Evolutionary conservation across 192 early-diverging fungal genomes (phyloP), one percentile per base, ranked within the genome.

Genomic region (Funneliformis geosporum): DNA sequence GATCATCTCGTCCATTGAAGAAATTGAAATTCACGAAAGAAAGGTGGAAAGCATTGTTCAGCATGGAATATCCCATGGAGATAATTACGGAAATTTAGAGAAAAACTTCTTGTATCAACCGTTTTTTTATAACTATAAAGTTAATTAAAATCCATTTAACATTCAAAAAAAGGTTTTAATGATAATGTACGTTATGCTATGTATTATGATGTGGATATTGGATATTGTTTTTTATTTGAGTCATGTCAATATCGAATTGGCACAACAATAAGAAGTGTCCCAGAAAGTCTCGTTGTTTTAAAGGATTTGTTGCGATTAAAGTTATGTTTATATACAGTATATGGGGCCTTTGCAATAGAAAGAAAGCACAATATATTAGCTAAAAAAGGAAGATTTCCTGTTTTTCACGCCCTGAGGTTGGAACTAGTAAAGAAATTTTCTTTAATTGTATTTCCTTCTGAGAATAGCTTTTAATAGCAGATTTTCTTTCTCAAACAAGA

Each of bases 211-310:
- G 8, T 39, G 10, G 40, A 61, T 0, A 1, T 75, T 28, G 14
- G 40, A 75, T 75, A 75, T 75, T 75, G 61, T 61, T 75, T 59
- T 8, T 33, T 75, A 10, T 75, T 61, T 39, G 16, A 75, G 59
- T n/a, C 11, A 28, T 75, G 73, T 14, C 59, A 42, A 60, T 75
- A 75, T 62, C 33, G 59, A 61, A 75, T 75, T 5, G 59, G 59
- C 38, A 75, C 59, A n/a, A 75, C 59, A 50, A 50, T 0, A 14
- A 7, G 38, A 61, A 75, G 14, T 40, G 55, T 75, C n/a, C 73
- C 73, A 60, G 59, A 75, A 61, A 75, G 73, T 42, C 73, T 62
- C n/a, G 11, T 62, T 0, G 59, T 39, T 39, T 5, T 75, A 75
- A 75, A 75, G 11, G 59, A 60, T 38, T 6, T 61, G 7, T 38